Base-by-base conservation (phyloP, 1,284 basidiomycete species). In the Trichosporon sp. region DNA sequence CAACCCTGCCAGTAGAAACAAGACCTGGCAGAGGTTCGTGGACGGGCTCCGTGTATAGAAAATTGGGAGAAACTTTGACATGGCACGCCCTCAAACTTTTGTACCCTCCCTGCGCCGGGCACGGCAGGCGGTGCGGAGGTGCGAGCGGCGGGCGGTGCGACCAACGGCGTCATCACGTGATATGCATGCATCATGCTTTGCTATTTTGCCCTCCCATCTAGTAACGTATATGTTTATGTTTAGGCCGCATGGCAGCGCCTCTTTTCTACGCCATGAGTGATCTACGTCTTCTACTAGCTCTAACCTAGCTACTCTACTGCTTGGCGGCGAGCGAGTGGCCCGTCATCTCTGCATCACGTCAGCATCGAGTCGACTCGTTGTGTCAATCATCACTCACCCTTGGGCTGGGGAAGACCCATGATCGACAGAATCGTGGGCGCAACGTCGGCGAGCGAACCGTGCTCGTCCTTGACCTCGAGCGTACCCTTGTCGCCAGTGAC, bases 401-500 rank as follows among this genome's bases (percentile, higher is more conserved):
- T 70, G 6, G 76, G 76, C 64, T 78, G 71, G 16, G 71, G 66
- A 40, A 80, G 70, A 63, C 80, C 88, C 85, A 94, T 81, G 56
- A 94, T 79, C 66, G 86, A 89, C 68, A 94, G 82, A 49, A 93
- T 82, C 4, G 92, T 94, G 33, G 91, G 92, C 4, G 91, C 91
- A 65, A 95, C 91, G 79, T 94, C 92, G 68, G 89, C 89, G 66
- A 94, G 80, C 31, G 91, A 89, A 29, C 90, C 90, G 44, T 73
- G 71, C 70, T 85, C 83, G 64, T 83, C 83, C 60, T 77, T 69
- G 65, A 87, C 85, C 67, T 81, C 75, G 60, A 88, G 85, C 40
- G 66, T 49, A 11, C 81, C 82, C 77, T 87, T 83, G 74, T 84
- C 84, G n/a, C 86, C 86, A 9, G 87, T 86, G 73, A 89, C 84